phyloP scores from a whole-genome alignment of 371 early-diverging fungal species.

The Rhizopus delemar region DNA sequence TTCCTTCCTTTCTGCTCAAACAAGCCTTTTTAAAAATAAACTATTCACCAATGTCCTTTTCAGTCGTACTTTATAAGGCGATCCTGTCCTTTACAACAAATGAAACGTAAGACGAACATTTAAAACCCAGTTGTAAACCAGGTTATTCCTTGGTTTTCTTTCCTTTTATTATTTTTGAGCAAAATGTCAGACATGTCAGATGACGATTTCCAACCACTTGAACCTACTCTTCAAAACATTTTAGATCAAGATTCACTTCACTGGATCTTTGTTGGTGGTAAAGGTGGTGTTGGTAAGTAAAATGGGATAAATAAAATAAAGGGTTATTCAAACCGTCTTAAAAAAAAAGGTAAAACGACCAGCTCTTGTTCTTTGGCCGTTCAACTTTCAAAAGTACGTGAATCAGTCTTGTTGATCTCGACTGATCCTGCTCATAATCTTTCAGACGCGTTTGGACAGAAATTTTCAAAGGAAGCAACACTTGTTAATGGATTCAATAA shows the following conservation, averaged over 20 bases:
- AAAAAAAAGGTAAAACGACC: conserved; percentile 63
- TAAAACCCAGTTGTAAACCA: no score
- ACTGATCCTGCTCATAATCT: conserved; percentile 99
- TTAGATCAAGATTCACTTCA: conserved; percentile 92
- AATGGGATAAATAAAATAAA: neutral
- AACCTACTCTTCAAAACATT: conserved; percentile 90
- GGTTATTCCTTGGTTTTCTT: no score
- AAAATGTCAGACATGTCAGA: conserved; percentile 55
- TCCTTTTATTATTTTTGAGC: no score
- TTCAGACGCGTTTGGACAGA: conserved; percentile 98
- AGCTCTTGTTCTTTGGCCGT: conserved; percentile 86
- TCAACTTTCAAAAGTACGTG: conserved; percentile 88
- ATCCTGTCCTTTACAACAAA: no score
- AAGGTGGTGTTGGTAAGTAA: conserved; percentile 97
- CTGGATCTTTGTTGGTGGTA: conserved; percentile 99
- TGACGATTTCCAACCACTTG: conserved; percentile 67
- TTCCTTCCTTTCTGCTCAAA: no score
- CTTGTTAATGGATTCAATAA: conserved; percentile 93
- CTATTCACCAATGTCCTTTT: no score
- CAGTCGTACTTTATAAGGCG: no score
- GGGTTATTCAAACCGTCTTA: neutral
- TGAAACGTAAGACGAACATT: no score
- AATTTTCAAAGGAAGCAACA: conserved; percentile 95
- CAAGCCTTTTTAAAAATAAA: no score
- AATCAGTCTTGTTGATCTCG: conserved; percentile 94